Evolutionary conservation across 345 rosid genomes (phyloP), one percentile per base, ranked within the genome.

Genomic region (Brassica cretica): DNA sequence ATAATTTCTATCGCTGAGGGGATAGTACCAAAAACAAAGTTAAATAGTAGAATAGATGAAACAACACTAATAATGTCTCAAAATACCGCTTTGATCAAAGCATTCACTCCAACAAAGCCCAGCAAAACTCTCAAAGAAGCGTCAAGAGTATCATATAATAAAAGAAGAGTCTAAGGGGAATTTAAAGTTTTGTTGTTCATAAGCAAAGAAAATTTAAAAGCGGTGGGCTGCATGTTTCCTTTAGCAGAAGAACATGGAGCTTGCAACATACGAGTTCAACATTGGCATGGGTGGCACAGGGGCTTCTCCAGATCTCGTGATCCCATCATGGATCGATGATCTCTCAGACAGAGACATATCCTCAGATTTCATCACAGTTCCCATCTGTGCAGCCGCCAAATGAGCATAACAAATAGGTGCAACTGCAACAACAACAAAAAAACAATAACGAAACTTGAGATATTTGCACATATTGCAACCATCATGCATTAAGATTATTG

Each of bases 181-280:
- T 68, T 19, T 58, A 3, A 14, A 68, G 33, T 30, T 68, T 67
- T 9, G 12, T 46, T 70, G 19, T 37, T 37, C 37, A 37, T 37
- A 56, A 59, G 49, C 73, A 41, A 10, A 59, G 19, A 1, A 39
- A 39, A 66, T 0, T 51, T 18, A 15, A 33, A 72, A 61, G 8
- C 3, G 32, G 33, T 1, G 78, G 65, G 16, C 39, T 0, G 15
- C 24, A 46, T 33, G 33, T 61, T 62, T 64, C 18, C 33, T 66
- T 84, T 83, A 93, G 60, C 92, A 89, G 64, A 93, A 93, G 87
- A 91, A 93, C 98, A 93, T 93, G 21, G 97, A 85, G 62, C 79
- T 84, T 41, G 84, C 69, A 19, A 93, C 98, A 0, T 77, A 51
- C 67, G 67, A 16, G 64, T 86, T 61, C 65, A 93, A 73, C 66